These are phyloP conservation scores for Cercophora sp. DNA, from an alignment of 495 filamentous ascomycete genomes.

Conservation along the genomic window DNA sequence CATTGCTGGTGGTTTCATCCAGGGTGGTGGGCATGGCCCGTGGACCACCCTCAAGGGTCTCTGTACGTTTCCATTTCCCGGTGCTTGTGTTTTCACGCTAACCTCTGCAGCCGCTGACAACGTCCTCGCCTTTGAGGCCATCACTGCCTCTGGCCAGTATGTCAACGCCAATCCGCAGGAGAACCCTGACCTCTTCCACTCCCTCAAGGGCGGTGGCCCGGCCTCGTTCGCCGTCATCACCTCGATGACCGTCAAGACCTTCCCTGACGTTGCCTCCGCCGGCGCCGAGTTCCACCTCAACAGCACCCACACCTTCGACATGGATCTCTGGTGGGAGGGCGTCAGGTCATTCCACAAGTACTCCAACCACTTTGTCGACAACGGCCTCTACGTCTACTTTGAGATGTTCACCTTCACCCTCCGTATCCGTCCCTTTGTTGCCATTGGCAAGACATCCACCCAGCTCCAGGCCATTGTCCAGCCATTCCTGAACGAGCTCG, in stretches of 20 bases:
- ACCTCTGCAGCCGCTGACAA: conserved; percentile 53
- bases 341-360: conserved; percentile 43
- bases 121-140: conserved; percentile 50
- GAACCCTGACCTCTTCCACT: conserved; percentile 57
- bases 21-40: conserved; percentile 61
- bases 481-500: conserved; percentile 37
- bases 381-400: conserved; percentile 43
- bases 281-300: conserved; percentile 30
- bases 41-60: conserved; percentile 55
- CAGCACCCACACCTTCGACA: conserved; percentile 27
- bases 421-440: conserved; percentile 34
- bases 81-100: conserved; percentile 23
- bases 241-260: conserved; percentile 46
- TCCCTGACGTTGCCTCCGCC: conserved; percentile 29
- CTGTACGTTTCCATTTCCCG: conserved; percentile 27
- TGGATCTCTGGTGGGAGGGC: conserved; percentile 40
- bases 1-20: conserved; percentile 47
- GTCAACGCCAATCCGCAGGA: conserved; percentile 44
- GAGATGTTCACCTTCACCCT: conserved; percentile 25
- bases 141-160: conserved; percentile 49
- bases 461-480: conserved; percentile 29
- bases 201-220: conserved; percentile 51
- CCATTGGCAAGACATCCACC: conserved; percentile 25
- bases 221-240: conserved; percentile 55
- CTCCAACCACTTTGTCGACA: conserved; percentile 38